These are phyloP conservation scores for Flaveria ramosissima DNA, from an alignment of 129 eudicot species.

Conservation along the genomic window DNA sequence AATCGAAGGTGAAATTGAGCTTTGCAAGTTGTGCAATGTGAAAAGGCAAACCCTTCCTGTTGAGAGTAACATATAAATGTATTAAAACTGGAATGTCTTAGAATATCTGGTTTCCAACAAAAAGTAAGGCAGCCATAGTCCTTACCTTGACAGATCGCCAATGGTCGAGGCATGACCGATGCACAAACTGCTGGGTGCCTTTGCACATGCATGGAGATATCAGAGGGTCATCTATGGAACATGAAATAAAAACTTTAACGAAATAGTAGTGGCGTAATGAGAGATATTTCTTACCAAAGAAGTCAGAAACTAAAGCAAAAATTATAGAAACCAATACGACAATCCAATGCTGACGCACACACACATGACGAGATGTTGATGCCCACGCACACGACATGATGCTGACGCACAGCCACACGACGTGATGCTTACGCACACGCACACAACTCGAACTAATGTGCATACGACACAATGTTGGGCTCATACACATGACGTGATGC, in stretches of 20 bases:
- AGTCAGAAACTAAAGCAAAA: slow-evolving; percentile 14
- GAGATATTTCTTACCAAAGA: slow-evolving; percentile 18
- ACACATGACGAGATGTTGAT: not conserved
- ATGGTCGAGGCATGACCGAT: slow-evolving; percentile 86
- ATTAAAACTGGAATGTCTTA: not conserved
- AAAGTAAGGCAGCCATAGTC: not conserved
- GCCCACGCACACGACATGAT: slow-evolving; percentile 2
- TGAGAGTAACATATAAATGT: slow-evolving; percentile 11
- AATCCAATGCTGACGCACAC: slow-evolving; percentile 1
- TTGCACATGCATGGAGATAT: slow-evolving; percentile 98
- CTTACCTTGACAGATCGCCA: slow-evolving; percentile 96
- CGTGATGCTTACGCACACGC: not conserved
- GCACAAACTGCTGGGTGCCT: slow-evolving; percentile 95
- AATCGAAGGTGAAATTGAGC: slow-evolving; percentile 87
- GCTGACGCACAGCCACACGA: not conserved
- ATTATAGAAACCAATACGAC: not conserved
- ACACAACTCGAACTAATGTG: not conserved
- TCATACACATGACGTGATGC: not conserved
- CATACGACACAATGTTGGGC: not conserved
- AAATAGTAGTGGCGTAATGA: not conserved
- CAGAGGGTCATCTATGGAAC: slow-evolving; percentile 57
- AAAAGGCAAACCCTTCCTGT: slow-evolving; percentile 95
- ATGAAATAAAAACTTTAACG: not conserved
- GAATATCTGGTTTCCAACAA: not conserved
- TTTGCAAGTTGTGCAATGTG: slow-evolving; percentile 94